Base-by-base conservation (phyloP, 331 rosid species). In the Telfairia occidentalis region DNA sequence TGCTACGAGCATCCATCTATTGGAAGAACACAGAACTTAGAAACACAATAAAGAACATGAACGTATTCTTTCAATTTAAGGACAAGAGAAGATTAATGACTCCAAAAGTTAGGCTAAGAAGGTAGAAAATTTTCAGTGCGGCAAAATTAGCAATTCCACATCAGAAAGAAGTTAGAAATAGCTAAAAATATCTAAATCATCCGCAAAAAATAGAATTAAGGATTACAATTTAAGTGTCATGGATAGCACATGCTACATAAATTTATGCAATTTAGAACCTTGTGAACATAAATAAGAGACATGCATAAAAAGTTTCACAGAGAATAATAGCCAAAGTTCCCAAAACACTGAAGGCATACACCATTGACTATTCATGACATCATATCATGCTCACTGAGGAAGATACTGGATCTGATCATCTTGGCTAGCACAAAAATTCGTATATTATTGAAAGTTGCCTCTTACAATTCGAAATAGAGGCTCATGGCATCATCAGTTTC, bases 1-100 rank as follows among this genome's bases (percentile, higher is more conserved):
- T 96, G 82, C 85, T 83, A 61, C 82, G 89, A 61, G 88, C 72
- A 79, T 90, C 95, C 99, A 95, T 92, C 99, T 95, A 89, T 72
- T n/a, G 61, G 10, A 50, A 75, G 76, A 59, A 43, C 77, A 81
- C 13, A 83, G 64, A 19, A 61, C 45, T 74, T 70, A 84, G 81
- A 61, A 82, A 26, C 45, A 76, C 64, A 35, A 42, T 2, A 23
- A 67, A 40, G 35, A 67, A 67, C 19, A 24, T 67, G 54, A 13
- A 59, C 29, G 38, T 8, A 29, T 13, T 59, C 9, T 29, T 59
- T 59, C 38, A 29, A 16, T 67, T 67, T 37, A 38, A 37, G 73
- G 7, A 24, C 54, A 42, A 23, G 4, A 4, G 11, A 70, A 24
- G 74, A 67, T 11, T 15, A 43, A 26, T 12, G 28, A 26, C 42